These are phyloP conservation scores for Acer negundo DNA, from an alignment of 345 rosid genomes.

Conservation along the genomic window DNA sequence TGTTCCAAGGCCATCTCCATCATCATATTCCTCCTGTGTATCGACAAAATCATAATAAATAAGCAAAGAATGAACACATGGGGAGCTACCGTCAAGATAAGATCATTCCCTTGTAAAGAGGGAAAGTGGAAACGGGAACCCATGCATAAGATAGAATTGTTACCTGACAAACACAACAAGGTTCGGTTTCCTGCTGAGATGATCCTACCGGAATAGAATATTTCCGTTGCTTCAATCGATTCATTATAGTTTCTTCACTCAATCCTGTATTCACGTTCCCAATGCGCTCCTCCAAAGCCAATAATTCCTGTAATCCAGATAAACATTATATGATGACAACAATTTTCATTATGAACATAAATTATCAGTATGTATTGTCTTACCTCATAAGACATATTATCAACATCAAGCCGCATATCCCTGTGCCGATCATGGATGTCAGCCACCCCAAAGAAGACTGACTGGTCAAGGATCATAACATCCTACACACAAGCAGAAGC, in stretches of 20 bases:
- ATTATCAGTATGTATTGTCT: background rate
- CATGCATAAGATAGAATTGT: background rate
- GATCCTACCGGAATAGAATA: slow-evolving; percentile 22
- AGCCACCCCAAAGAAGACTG: slow-evolving; percentile 59
- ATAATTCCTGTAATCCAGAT: slow-evolving; percentile 59
- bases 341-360: background rate
- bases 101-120: slow-evolving; percentile 40
- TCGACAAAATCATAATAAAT: slow-evolving; percentile 15
- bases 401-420: slow-evolving; percentile 97
- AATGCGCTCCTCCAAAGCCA: slow-evolving; percentile 87
- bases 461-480: slow-evolving; percentile 79
- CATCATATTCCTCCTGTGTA: slow-evolving; percentile 74
- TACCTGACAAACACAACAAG: slow-evolving; percentile 94
- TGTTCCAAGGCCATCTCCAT: slow-evolving; percentile 68
- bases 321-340: slow-evolving; percentile 2
- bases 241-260: slow-evolving; percentile 62
- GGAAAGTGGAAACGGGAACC: no score
- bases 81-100: background rate
- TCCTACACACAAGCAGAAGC: slow-evolving; percentile 48
- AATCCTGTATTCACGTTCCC: slow-evolving; percentile 91
- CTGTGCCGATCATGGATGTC: slow-evolving; percentile 79
- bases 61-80: background rate
- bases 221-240: slow-evolving; percentile 48
- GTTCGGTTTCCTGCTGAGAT: slow-evolving; percentile 58
- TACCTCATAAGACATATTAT: slow-evolving; percentile 98